These are phyloP conservation scores for Solanum pimpinellifolium DNA, from an alignment of 257 asterid species.

Conservation along the genomic window DNA sequence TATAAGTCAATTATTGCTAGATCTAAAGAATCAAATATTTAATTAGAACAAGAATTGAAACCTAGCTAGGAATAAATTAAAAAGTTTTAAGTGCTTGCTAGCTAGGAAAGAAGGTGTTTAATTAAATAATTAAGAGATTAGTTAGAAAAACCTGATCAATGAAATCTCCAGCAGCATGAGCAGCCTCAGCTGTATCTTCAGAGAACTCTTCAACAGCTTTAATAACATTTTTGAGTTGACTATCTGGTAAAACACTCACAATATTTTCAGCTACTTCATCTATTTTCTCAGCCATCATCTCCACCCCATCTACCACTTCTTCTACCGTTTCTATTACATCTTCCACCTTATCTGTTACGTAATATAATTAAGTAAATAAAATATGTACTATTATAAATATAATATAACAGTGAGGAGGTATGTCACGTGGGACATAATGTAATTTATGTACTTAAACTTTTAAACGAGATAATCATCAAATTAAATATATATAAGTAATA, in stretches of 20 bases:
- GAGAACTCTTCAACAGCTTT: conserved; percentile 33
- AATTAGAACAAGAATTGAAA: not conserved
- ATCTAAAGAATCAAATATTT: not conserved
- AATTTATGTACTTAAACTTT: no score
- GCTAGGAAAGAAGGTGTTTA: not conserved
- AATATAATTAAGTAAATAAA: not conserved
- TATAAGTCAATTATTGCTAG: not conserved
- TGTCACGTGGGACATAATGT: no score
- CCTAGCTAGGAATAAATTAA: not conserved
- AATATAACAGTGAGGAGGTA: no score
- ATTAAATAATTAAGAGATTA: not conserved
- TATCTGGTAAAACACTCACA: conserved; percentile 40
- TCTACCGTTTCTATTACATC: conserved; percentile 35
- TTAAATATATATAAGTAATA: not conserved
- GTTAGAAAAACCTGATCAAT: conserved; percentile 39
- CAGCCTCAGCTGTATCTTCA: conserved; percentile 40
- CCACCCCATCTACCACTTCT: conserved; percentile 43
- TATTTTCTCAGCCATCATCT: conserved; percentile 44
- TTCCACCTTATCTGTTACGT: conserved; percentile 24
- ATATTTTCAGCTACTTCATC: conserved; percentile 44
- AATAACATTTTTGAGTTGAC: conserved; percentile 27
- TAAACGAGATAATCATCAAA: not conserved
- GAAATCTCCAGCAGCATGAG: conserved; percentile 32
- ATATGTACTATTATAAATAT: no score
- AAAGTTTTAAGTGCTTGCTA: not conserved